A percentile compares a stretch with the other conserved stretches of the same genome.
These are phyloP conservation scores for Aleurites moluccanus DNA, from an alignment of 441 rosid species.

Conservation along the genomic window DNA sequence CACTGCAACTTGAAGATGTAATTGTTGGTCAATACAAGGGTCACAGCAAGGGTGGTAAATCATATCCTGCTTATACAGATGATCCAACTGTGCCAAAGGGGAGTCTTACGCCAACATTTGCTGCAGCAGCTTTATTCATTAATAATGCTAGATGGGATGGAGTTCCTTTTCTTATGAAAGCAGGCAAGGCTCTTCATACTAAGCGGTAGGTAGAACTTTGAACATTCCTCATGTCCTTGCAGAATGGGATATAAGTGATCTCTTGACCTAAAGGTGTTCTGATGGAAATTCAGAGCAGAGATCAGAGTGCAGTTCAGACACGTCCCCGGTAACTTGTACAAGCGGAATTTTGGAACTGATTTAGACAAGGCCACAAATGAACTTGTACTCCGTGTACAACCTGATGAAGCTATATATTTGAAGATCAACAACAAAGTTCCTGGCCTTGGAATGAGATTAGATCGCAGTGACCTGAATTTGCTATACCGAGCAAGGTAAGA, in stretches of 20 bases:
- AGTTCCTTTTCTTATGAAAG: constrained; percentile 91
- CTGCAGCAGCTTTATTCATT: constrained; percentile 84
- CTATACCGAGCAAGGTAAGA: constrained; percentile 66
- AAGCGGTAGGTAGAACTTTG: constrained; percentile 40
- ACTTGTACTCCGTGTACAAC: constrained; percentile 91
- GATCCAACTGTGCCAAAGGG: constrained; percentile 67
- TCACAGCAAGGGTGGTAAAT: constrained; percentile 55
- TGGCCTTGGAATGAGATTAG: constrained; percentile 93
- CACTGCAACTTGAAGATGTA: constrained; percentile 65
- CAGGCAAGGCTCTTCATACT: constrained; percentile 87
- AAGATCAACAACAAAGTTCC: constrained; percentile 96
- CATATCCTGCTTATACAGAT: constrained; percentile 67
- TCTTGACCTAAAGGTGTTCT: constrained; percentile 2
- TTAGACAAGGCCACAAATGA: constrained; percentile 81
- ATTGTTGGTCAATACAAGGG: constrained; percentile 82
- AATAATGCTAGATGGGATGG: constrained; percentile 95
- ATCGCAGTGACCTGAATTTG: constrained; percentile 81
- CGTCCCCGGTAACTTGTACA: constrained; percentile 88
- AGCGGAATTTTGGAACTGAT: constrained; percentile 61
- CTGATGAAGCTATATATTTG: constrained; percentile 91
- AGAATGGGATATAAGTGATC: background rate
- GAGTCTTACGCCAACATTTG: constrained; percentile 87
- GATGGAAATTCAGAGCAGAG: constrained; percentile 63
- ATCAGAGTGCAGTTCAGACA: constrained; percentile 93
- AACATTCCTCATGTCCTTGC: background rate